Evolutionary conservation across 1,139 yeast genomes (phyloP).

Genomic region (Sugiyamaella novakii): DNA sequence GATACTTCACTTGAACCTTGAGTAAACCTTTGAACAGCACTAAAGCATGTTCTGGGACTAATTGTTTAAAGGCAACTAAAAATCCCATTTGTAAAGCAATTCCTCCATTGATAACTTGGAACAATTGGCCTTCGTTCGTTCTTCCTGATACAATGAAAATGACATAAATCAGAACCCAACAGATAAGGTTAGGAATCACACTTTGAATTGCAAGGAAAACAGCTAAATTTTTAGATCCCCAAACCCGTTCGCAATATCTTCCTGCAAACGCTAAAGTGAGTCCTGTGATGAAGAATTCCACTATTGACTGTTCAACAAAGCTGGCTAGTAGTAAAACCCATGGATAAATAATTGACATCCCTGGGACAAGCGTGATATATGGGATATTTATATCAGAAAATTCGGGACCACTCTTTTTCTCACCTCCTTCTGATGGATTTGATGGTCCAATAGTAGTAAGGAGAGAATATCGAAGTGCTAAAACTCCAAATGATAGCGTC

Average conservation of each 20-base stretch:
- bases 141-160: constrained; percentile 22
- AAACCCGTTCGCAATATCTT: constrained; percentile 52
- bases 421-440: background rate
- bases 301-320: constrained; percentile 64
- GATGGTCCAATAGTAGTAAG: constrained; percentile 14
- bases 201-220: constrained; percentile 62
- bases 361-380: constrained; percentile 69
- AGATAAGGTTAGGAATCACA: constrained; percentile 52
- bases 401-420: background rate
- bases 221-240: constrained; percentile 63
- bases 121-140: constrained; percentile 19
- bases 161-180: constrained; percentile 17
- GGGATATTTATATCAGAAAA: constrained; percentile 52
- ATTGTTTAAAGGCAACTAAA: constrained; percentile 82
- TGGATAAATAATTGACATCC: constrained; percentile 60
- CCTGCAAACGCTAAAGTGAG: constrained; percentile 58
- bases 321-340: constrained; percentile 77
- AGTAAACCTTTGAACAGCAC: constrained; percentile 63
- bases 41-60: constrained; percentile 85
- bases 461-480: constrained; percentile 35
- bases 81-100: constrained; percentile 72
- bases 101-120: constrained; percentile 64
- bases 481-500: constrained; percentile 39
- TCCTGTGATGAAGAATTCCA: constrained; percentile 54
- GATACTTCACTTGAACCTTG: constrained; percentile 65